A percentile compares a stretch with the other conserved stretches of the same genome.
These are phyloP conservation scores for barley (Hordeum vulgare) DNA, from an alignment of 176 grass and related monocot genomes.

Conservation along the genomic window MorexV3_pseudomolecules_assembly NC_058520.1:425681838-425682337, in stretches of 20 bases:
- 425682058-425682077: background rate
- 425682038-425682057: background rate
- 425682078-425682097: background rate
- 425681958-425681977: background rate
- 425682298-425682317: constrained; percentile 61
- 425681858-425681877: constrained; percentile 91
- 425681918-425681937: constrained; percentile 65
- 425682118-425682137: background rate
- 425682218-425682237: constrained; percentile 98
- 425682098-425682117: background rate
- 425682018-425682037: constrained; percentile 10
- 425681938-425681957: background rate
- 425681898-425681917: constrained; percentile 68
- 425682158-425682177: constrained; percentile 87
- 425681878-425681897: constrained; percentile 88
- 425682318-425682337: constrained; percentile 90
- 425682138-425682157: constrained; percentile 86
- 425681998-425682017: background rate
- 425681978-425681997: background rate
- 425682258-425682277: constrained; percentile 99
- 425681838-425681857: constrained; percentile 39
- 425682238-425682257: constrained; percentile 88
- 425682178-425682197: constrained; percentile 98
- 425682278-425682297: constrained; percentile 91
- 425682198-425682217: constrained; percentile 98